phyloP scores from a whole-genome alignment of 2,329 filamentous ascomycete genomes.

The Claviceps sp. region DNA sequence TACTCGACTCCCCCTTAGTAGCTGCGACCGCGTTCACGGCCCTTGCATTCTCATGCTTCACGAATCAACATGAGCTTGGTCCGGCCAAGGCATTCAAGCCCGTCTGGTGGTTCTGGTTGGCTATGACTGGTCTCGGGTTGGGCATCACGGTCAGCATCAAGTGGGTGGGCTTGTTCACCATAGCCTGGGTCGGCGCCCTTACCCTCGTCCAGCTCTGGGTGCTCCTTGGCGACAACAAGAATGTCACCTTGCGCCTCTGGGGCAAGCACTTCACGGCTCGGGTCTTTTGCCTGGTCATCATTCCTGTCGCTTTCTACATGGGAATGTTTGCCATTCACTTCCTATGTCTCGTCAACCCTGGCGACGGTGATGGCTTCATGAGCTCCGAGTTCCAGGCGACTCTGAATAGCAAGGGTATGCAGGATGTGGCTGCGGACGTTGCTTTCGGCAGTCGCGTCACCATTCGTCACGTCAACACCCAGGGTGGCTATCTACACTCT shows the following conservation, averaged over 20 bases:
- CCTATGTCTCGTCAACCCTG: constrained; percentile 80
- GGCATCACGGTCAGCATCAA: constrained; percentile 92
- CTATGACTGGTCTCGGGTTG: constrained; percentile 71
- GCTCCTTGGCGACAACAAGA: constrained; percentile 76
- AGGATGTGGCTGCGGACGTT: constrained; percentile 85
- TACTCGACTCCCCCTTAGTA: constrained; percentile 89
- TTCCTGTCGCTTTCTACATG: constrained; percentile 84
- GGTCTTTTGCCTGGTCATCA: constrained; percentile 78
- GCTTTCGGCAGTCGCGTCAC: constrained; percentile 75
- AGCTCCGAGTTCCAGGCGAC: constrained; percentile 98
- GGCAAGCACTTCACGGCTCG: constrained; percentile 91
- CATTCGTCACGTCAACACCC: constrained; percentile 90
- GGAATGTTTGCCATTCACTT: constrained; percentile 98
- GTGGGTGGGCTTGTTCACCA: constrained; percentile 98
- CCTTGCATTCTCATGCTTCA: constrained; percentile 82
- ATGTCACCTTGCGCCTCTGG: constrained; percentile 73
- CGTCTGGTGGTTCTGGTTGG: constrained; percentile 97
- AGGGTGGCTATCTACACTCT: constrained; percentile 94
- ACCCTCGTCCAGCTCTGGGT: constrained; percentile 92
- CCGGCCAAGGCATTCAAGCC: constrained; percentile 76
- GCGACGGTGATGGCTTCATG: constrained; percentile 98
- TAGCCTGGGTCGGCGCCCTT: constrained; percentile 90
- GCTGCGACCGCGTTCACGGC: constrained; percentile 87
- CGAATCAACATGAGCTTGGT: constrained; percentile 91
- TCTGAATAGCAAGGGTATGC: constrained; percentile 92